These are phyloP conservation scores for Talaromyces piceae DNA, from an alignment of 2,329 filamentous ascomycete species.

Conservation along the genomic window DNA sequence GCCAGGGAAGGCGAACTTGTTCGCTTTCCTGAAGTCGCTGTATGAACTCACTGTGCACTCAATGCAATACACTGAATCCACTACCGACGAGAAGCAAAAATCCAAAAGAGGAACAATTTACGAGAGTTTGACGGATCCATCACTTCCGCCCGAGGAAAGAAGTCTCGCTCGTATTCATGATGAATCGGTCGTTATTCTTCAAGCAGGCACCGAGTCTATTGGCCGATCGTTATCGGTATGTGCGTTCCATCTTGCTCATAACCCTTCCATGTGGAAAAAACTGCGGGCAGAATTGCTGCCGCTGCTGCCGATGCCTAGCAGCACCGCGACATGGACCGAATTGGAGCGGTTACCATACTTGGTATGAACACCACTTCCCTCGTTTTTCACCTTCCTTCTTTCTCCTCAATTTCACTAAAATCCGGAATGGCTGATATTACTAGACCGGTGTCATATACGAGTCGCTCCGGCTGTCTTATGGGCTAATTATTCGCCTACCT, in stretches of 20 bases:
- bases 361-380: too few species aligned
- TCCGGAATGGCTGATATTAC: too few species aligned
- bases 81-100: too few species aligned
- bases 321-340: slow-evolving; percentile 19
- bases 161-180: slow-evolving; percentile 23
- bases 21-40: neutral
- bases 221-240: slow-evolving; percentile 22
- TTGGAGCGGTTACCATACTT: slow-evolving; percentile 37
- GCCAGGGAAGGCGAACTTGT: neutral
- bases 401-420: too few species aligned
- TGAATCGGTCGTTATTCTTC: slow-evolving; percentile 24
- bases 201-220: slow-evolving; percentile 31
- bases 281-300: slow-evolving; percentile 22
- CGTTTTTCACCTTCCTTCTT: too few species aligned
- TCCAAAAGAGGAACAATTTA: too few species aligned
- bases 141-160: slow-evolving; percentile 32
- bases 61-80: too few species aligned
- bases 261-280: slow-evolving; percentile 13
- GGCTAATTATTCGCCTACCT: slow-evolving; percentile 23
- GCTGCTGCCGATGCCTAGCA: slow-evolving; percentile 21
- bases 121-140: too few species aligned
- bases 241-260: slow-evolving; percentile 23
- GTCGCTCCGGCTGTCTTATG: slow-evolving; percentile 25
- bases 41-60: too few species aligned
- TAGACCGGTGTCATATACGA: slow-evolving; percentile 28